Base-by-base conservation (phyloP, 139 green algal species). In the Chloropicon primus region DNA sequence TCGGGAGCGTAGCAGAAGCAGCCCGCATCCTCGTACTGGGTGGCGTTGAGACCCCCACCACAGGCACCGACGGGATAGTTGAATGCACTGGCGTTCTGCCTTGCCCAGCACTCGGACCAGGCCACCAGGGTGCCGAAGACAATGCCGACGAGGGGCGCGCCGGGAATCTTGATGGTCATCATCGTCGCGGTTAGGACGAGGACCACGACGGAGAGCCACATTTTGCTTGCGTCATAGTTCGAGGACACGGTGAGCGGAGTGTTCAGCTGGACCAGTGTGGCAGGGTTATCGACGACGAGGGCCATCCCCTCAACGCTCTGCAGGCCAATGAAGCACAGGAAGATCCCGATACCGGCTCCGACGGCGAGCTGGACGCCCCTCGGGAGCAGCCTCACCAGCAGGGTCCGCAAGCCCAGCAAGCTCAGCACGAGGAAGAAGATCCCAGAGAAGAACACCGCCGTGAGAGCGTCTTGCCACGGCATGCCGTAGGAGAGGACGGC, bases 121-220 rank as follows among this genome's bases (percentile, higher is more conserved):
- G 78, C 85, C 25, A 96, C 90, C 79, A 94, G 85, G 26, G 91
- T 96, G 1, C 90, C 85, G 79, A 94, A 93, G 27, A 89, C 78
- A 74, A 96, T 91, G 72, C 90, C 90, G 2, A 86, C 78, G 29
- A 93, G 88, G 80, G 94, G 86, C 21, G 88, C 80, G 1, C 84
- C 91, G 80, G 87, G 87, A 77, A 91, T 79, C 26, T 86, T 81
- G 21, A 82, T 81, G 10, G 78, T 83, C 54, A 90, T 88, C 73
- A 90, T 80, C 25, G 90, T 80, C 22, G 85, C 78, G 74, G 92
- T 92, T 21, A 96, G 73, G 0, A 89, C 23, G 27, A 89, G 87
- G 28, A 89, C 89, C 1, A 81, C 79, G 72, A 96, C 26, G 25
- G 21, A 90, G 53, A 96, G 83, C 88, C 87, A 91, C 77, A 90